These are phyloP conservation scores for Fragosphaeria purpurea DNA, from an alignment of 2,329 filamentous ascomycete genomes.

Conservation along the genomic window DNA sequence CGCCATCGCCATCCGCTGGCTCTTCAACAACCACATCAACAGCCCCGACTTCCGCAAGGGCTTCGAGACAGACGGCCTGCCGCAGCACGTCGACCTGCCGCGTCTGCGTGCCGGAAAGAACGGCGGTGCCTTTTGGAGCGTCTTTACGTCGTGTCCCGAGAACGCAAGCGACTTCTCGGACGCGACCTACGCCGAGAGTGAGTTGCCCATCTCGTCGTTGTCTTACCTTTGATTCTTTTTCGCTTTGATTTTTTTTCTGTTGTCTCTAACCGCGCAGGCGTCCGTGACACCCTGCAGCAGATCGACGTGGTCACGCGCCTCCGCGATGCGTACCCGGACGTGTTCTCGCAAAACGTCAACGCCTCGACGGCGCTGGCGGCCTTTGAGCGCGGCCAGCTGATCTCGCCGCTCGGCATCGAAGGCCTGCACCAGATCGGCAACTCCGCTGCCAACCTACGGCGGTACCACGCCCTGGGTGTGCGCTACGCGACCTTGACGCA, in stretches of 20 bases:
- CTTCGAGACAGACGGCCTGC: slow-evolving; percentile 61
- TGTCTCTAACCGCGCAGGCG: slow-evolving; percentile 1
- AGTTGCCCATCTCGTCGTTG: slow-evolving; percentile 16
- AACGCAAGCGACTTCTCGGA: slow-evolving; percentile 66
- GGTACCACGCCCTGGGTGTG: slow-evolving; percentile 68
- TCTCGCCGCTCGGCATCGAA: slow-evolving; percentile 73
- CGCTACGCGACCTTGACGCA: slow-evolving; percentile 85
- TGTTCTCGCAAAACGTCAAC: slow-evolving; percentile 56
- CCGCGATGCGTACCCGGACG: slow-evolving; percentile 50
- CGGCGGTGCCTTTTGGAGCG: slow-evolving; percentile 90
- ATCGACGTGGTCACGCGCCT: slow-evolving; percentile 64
- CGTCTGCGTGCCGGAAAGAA: slow-evolving; percentile 60
- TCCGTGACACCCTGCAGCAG: slow-evolving; percentile 52
- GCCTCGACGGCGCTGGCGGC: slow-evolving; percentile 51
- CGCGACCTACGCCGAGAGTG: slow-evolving; percentile 58
- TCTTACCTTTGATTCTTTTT: too few species aligned
- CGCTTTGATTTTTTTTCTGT: too few species aligned
- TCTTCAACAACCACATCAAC: slow-evolving; percentile 72
- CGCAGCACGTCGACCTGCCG: slow-evolving; percentile 67
- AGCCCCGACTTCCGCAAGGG: slow-evolving; percentile 58
- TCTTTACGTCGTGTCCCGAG: slow-evolving; percentile 66
- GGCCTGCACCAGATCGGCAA: slow-evolving; percentile 93
- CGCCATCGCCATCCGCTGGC: slow-evolving; percentile 56
- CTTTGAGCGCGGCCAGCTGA: slow-evolving; percentile 51
- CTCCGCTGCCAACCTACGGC: slow-evolving; percentile 62